phyloP scores from a whole-genome alignment of 176 grass and related monocot genomes.

The Paspalum vaginatum region DNA sequence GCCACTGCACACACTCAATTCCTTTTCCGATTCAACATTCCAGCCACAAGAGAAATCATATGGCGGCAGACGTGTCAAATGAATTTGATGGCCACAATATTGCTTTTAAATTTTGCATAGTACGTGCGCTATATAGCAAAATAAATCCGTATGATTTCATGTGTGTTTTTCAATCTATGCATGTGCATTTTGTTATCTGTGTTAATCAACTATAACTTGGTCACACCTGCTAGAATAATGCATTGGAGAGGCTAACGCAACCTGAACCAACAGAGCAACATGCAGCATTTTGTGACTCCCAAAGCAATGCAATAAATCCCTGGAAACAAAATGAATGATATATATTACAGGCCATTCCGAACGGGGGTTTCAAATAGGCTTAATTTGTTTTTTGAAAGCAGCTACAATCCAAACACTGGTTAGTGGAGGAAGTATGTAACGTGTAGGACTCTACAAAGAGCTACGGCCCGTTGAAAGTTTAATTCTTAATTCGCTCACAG shows the following conservation, averaged over 20 bases:
- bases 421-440: not conserved
- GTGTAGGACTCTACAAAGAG: slow-evolving; percentile 13
- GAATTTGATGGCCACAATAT: not conserved
- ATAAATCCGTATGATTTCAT: slow-evolving; percentile 27
- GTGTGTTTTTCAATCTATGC: not conserved
- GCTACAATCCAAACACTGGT: too few relatives aligned
- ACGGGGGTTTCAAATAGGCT: too few relatives aligned
- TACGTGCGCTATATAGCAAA: not conserved
- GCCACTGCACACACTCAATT: not conserved
- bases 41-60: not conserved
- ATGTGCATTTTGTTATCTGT: not conserved
- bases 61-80: too few relatives aligned
- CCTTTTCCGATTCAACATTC: not conserved
- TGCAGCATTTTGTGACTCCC: not conserved
- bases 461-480: not conserved
- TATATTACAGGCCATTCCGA: too few relatives aligned
- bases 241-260: not conserved
- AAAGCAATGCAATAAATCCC: not conserved
- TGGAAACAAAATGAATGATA: not conserved
- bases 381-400: too few relatives aligned
- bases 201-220: not conserved
- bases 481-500: not conserved
- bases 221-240: not conserved
- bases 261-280: not conserved
- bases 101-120: not conserved